Evolutionary conservation across 2,329 filamentous ascomycete species (phyloP), one percentile per base, ranked within the genome.

Genomic region (Fusarium albidum): DNA sequence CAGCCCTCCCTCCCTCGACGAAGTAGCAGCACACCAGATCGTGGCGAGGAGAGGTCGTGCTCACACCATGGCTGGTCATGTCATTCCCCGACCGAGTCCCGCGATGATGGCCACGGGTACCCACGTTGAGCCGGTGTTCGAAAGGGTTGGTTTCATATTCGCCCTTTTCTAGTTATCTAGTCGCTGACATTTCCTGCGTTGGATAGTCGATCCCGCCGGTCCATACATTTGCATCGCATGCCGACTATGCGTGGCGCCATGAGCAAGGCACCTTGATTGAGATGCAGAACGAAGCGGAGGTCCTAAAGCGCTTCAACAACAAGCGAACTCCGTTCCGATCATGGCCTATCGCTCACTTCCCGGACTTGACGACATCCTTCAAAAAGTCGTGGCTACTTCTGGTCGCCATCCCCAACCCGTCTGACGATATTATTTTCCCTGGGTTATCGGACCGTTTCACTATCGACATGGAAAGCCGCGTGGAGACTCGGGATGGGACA

Each of bases 181-280:
- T 43, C 48, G 31, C 54, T 61, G 25, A 67, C 15, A 7, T 29
- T 27, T 11, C n/a, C 42, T 18, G 14, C 6, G 31, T 15, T 58
- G 1, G 47, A 17, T 33, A 50, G 43, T 49, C 29, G 14, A 47
- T 45, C 50, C 59, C 14, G n/a, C 61, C 21, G 15, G 56, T 58
- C 34, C 49, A 51, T 27, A 49, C 58, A 0, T 68, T 73, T 15
- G 55, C 59, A 2, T 31, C 50, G 2, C 49, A 63, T 21, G 62
- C 68, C 4, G 63, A 64, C 3, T 74, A 68, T 18, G 55, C 66
- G 5, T 51, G 44, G 17, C 53, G 68, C 3, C 69, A 71, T 34
- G 69, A 73, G 28, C 61, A 68, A 28, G 72, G 70, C 0, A 73
- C 72, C 0, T 14, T 69, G 0, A 74, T 74, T 13, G 72, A 74